A percentile compares a stretch with the other conserved stretches of the same genome.
Conservation (phyloP, 768 basidiomycete species). For the Hemileccinum rubropunctum region DNA sequence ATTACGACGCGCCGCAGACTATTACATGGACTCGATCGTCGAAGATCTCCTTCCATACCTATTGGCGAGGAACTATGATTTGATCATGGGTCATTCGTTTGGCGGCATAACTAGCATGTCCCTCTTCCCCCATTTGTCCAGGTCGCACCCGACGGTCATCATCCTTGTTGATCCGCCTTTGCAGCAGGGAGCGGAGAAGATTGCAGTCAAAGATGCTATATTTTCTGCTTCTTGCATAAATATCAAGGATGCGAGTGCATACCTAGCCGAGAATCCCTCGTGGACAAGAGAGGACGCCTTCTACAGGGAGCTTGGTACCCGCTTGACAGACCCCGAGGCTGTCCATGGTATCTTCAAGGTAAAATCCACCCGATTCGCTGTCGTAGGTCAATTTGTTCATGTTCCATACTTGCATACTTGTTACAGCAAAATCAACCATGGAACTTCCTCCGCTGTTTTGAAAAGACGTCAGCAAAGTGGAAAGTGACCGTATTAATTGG, state of each 20-base stretch:
- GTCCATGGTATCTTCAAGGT: slow-evolving; percentile 7
- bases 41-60: slow-evolving; percentile 16
- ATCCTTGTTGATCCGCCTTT: slow-evolving; percentile 13
- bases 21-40: slow-evolving; percentile 4
- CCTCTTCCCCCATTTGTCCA: slow-evolving; percentile 14
- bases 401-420: background rate
- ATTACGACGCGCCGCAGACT: slow-evolving; percentile 7
- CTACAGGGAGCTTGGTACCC: slow-evolving; percentile 6
- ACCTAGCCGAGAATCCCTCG: slow-evolving; percentile 7
- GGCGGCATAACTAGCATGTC: slow-evolving; percentile 12
- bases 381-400: background rate
- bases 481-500: slow-evolving; percentile 9
- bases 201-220: background rate
- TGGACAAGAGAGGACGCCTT: slow-evolving; percentile 12
- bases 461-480: background rate
- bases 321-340: slow-evolving; percentile 1
- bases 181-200: background rate
- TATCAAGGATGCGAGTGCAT: background rate
- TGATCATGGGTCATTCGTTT: slow-evolving; percentile 20
- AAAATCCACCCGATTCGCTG: background rate
- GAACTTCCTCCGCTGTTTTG: slow-evolving; percentile 12
- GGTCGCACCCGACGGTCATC: background rate
- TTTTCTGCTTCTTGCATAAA: background rate
- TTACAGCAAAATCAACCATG: slow-evolving; percentile 16
- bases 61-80: slow-evolving; percentile 9